phyloP scores from a whole-genome alignment of 306 rosid species.

The Mucuna pruriens region DNA sequence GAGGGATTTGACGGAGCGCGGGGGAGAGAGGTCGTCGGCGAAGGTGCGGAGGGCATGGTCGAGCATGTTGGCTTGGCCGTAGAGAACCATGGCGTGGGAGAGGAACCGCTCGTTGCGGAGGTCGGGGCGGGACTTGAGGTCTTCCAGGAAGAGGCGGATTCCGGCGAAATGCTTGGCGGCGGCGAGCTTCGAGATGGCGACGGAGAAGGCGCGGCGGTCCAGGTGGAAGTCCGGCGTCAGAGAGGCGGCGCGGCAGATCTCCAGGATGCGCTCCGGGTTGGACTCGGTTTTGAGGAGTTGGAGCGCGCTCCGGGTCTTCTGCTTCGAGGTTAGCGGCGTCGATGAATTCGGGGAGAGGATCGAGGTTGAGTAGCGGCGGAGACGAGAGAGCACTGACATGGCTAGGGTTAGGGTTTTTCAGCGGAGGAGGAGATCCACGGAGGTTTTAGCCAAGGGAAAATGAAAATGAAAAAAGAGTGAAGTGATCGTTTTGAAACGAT shows the following conservation, averaged over 20 bases:
- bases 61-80: conserved; percentile 80
- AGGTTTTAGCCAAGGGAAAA: not conserved
- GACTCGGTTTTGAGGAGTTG: conserved; percentile 66
- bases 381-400: conserved; percentile 63
- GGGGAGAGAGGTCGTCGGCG: conserved; percentile 41
- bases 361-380: conserved; percentile 62
- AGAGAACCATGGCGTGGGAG: conserved; percentile 70
- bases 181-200: conserved; percentile 70
- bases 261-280: conserved; percentile 68
- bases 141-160: conserved; percentile 62
- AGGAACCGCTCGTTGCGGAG: conserved; percentile 68
- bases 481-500: not conserved
- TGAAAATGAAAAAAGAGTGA: no score
- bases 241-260: conserved; percentile 76
- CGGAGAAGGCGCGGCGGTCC: conserved; percentile 69
- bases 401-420: conserved; percentile 36
- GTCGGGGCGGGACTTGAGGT: conserved; percentile 63
- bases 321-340: conserved; percentile 49
- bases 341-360: conserved; percentile 62
- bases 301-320: conserved; percentile 63
- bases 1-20: conserved; percentile 61
- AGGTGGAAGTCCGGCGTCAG: conserved; percentile 72
- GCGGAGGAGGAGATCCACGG: not conserved
- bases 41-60: conserved; percentile 66
- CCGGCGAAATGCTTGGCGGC: conserved; percentile 59